Evolutionary conservation across 805 yeast species (phyloP), one percentile per base, ranked within the genome.

Genomic region (Candida cerambycidarum): DNA sequence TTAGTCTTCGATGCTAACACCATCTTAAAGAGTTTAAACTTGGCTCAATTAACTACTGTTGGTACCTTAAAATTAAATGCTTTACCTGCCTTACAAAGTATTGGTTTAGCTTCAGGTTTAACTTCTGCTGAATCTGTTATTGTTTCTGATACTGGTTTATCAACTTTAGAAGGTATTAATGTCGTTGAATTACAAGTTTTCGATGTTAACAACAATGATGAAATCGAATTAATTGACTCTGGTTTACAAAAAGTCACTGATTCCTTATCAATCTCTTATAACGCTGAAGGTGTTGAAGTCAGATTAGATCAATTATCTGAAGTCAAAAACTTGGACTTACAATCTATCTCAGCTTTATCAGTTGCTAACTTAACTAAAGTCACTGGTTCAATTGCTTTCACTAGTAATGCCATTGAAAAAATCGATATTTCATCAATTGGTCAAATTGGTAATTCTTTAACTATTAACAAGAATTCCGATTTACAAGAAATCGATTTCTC

Each of bases 321-420:
- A 83, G 98, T 96, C 52, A 85, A 86, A 79, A 85, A 88, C 79
- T 73, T 93, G 58, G 81, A 89, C 51, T 80, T 92, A 78, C 85
- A 87, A 71, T 84, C 82, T 58, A 85, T 89, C 57, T 67, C 83
- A 48, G 77, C 90, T 15, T 75, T 90, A 49, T 78, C 88, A 41
- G 76, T 87, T 67, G 71, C 80, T 39, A 74, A 77, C 71, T 76
- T 93, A 69, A 64, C 81, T 56, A 57, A 71, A 48, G 84, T 93
- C 58, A 87, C 87, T 76, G 82, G 87, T 54, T 86, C 96, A 42
- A 68, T 89, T 52, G 86, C 95, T 63, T 75, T 90, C 77, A 75
- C 82, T 61, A 78, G 81, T 76, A 85, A 83, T 76, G 67, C 84
- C 45, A 59, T 90, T 56, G 73, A 78, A 44, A 63, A 69, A 44